Base-by-base conservation (phyloP, 768 basidiomycete genomes). In the Leccinum aurantiacum region DNA sequence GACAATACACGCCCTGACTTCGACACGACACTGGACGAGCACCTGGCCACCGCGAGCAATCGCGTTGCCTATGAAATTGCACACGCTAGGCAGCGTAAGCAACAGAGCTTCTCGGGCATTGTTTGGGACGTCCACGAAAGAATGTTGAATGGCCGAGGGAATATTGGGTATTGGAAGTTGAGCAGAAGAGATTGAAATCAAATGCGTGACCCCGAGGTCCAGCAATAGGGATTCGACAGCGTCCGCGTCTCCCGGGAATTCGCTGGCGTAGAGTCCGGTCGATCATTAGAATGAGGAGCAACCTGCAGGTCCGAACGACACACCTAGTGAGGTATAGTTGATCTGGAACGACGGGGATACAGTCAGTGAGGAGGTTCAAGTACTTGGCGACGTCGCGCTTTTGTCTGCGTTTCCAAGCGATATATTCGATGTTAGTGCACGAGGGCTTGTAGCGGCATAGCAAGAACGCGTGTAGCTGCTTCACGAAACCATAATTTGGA, bases 371-470 rank as follows among this genome's bases (percentile, higher is more conserved):
- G 31, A 78, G 71, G 61, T 81, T 82, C 29, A 88, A 67, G 65
- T 82, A 88, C 50, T 74, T 71, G 3, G 78, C 79, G 47, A 84
- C 83, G 33, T 83, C 80, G 59, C 81, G 84, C 52, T 77, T 75
- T 59, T 83, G 80, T 31, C 78, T 74, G 13, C 83, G 79, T 65
- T 81, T 84, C 86, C 86, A 88, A n/a, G 80, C 70, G 4, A 78
- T 77, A 60, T 88, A 88, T 19, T 73, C 74, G 3, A 74, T 57
- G 59, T 83, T 77, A 0, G 71, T 67, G 25, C 74, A 74, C 1
- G 75, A 76, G 0, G 82, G 80, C 22, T 75, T 70, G 65, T 80
- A 85, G 44, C 75, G 71, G 62, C 85, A 86, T 11, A 80, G 77
- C 27, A 72, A 75, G 61, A 86, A 88, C 1, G 76, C 72, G 41